A percentile compares a stretch with the other conserved stretches of the same genome.
Evolutionary conservation across 1,284 basidiomycete species (phyloP).

Genomic region (Leccinum angustisporum): DNA sequence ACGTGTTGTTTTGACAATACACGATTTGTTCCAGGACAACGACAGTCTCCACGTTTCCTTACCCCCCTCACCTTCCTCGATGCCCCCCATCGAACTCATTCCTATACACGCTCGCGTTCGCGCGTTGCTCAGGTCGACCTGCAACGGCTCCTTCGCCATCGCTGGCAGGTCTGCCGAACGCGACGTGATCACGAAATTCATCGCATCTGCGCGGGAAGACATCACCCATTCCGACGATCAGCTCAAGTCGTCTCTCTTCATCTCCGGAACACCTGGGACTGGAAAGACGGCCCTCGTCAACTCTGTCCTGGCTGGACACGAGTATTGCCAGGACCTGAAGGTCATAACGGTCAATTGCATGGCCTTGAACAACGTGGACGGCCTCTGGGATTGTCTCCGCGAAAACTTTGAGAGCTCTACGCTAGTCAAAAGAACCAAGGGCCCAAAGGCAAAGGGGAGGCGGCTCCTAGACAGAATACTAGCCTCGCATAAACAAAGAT

Average conservation of each 20-base stretch:
- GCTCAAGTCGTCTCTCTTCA: conserved; percentile 54
- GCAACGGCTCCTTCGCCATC: conserved; percentile 49
- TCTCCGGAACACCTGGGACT: conserved; percentile 78
- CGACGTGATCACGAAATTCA: conserved; percentile 54
- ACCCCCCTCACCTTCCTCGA: conserved; percentile 53
- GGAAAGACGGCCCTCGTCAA: conserved; percentile 82
- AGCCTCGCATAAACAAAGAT: conserved; percentile 46
- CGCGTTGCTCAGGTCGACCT: conserved; percentile 67
- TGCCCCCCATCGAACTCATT: conserved; percentile 52
- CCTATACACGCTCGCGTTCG: conserved; percentile 66
- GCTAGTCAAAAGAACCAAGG: conserved; percentile 40
- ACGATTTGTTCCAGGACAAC: background rate
- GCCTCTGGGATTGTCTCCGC: conserved; percentile 67
- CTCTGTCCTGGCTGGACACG: conserved; percentile 48
- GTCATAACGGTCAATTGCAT: conserved; percentile 74
- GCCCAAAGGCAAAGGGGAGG: conserved; percentile 39
- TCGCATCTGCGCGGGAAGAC: conserved; percentile 33
- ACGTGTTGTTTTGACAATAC: conserved; percentile 15
- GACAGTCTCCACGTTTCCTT: background rate
- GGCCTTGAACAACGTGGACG: conserved; percentile 62
- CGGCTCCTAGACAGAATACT: conserved; percentile 45
- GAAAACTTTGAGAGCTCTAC: conserved; percentile 50
- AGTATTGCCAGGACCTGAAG: conserved; percentile 39
- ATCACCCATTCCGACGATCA: conserved; percentile 39
- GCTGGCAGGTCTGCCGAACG: conserved; percentile 67